Conservation (phyloP, 2,329 filamentous ascomycete species). For the Aspergillus udagawae region DNA sequence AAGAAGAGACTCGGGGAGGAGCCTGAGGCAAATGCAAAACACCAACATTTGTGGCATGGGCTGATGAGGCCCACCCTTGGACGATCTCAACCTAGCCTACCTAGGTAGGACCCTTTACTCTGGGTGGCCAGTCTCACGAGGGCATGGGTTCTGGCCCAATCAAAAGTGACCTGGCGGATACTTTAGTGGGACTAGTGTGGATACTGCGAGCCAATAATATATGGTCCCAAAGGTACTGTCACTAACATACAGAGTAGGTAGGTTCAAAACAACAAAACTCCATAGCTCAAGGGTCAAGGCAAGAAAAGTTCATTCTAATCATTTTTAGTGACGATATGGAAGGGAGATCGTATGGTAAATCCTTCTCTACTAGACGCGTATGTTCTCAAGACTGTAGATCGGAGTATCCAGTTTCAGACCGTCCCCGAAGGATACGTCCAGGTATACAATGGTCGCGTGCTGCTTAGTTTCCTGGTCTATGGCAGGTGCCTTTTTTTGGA, state of each 20-base stretch:
- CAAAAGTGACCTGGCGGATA: conserved; percentile 10
- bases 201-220: background rate
- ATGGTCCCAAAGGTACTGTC: background rate
- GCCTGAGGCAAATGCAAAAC: too few relatives aligned
- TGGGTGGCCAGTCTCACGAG: background rate
- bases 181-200: conserved; percentile 14
- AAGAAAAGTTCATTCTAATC: background rate
- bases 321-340: background rate
- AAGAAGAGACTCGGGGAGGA: too few relatives aligned
- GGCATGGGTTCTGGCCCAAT: conserved; percentile 8
- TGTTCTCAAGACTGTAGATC: background rate
- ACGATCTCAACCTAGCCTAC: too few relatives aligned
- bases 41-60: too few relatives aligned
- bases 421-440: background rate
- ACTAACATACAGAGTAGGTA: too few relatives aligned
- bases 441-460: too few relatives aligned
- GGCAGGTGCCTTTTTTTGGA: too few relatives aligned
- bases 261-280: background rate
- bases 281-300: background rate
- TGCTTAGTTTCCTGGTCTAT: too few relatives aligned
- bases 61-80: too few relatives aligned
- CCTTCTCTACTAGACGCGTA: background rate
- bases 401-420: background rate
- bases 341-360: background rate
- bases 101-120: too few relatives aligned